Base-by-base conservation (phyloP, 2,329 filamentous ascomycete species). In the Fusarium hostae region DNA sequence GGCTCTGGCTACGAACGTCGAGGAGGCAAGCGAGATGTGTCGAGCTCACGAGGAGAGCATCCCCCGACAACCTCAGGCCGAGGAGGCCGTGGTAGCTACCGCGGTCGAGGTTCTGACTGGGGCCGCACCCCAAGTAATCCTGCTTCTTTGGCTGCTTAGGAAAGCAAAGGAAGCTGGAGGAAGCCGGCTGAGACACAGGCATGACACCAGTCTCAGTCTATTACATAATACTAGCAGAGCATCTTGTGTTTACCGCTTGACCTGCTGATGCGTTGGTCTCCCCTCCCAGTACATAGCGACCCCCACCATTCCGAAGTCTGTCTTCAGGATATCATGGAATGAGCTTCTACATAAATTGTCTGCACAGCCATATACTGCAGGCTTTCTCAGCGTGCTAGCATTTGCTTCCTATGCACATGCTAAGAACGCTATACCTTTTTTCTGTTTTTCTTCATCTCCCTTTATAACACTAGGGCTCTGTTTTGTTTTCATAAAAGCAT, bases 51-150 rank as follows among this genome's bases (percentile, higher is more conserved):
- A 64, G 70, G 74, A 45, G 66, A 78, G 50, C 72, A 75, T 37
- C 79, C 76, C 51, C 64, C 52, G 39, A 62, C 35, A 59, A 59
- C 68, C 20, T 73, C 72, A 63, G 65, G 78, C 55, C 80, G 83
- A 47, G 79, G 80, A 64, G 76, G 79, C 45, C 82, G 84, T 24
- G 81, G 83, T 45, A 75, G 75, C 24, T 85, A 82, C 64, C 81
- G 84, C 37, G 78, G 79, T 43, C 79, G 82, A 62, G 78, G 77
- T 28, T 80, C 82, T 16, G 82, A 85, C 63, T 86, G 84, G 84
- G 80, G 77, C 47, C 81, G 84, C 41, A 73, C 75, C 63, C 62
- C 75, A 20, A 73, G 73, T 34, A 66, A 75, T 20, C 71, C 73
- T 47, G 56, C 76, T 28, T 77, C 78, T 45, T 63, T 75, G 52